A percentile compares a stretch with the other conserved stretches of the same genome.
These are phyloP conservation scores for Cladosporium velox DNA, from an alignment of 2,329 filamentous ascomycete genomes.

Conservation along the genomic window DNA sequence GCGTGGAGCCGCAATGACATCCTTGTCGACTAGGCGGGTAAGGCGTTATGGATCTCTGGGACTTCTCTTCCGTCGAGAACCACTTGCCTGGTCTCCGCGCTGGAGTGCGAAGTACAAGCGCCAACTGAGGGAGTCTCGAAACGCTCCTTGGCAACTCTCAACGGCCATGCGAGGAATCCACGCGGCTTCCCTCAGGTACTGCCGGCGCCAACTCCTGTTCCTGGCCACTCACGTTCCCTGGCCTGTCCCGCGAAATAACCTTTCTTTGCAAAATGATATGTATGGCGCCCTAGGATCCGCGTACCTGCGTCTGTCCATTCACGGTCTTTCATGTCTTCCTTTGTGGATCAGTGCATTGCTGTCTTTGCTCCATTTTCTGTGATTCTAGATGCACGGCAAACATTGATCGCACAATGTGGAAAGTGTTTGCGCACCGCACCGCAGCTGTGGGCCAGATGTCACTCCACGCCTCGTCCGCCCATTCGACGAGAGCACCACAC, in stretches of 20 bases:
- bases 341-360: conserved; percentile 11
- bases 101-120: conserved; percentile 5
- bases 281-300: conserved; percentile 14
- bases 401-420: conserved; percentile 16
- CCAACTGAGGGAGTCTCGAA: conserved; percentile 6
- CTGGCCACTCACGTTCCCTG: conserved; percentile 10
- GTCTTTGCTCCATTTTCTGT: conserved; percentile 12
- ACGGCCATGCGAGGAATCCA: conserved; percentile 16
- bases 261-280: conserved; percentile 4
- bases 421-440: conserved; percentile 12
- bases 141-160: conserved; percentile 15
- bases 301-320: conserved; percentile 21
- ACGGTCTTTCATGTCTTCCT: conserved; percentile 3
- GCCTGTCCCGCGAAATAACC: conserved; percentile 10
- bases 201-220: conserved; percentile 8
- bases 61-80: conserved; percentile 1
- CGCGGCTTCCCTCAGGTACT: conserved; percentile 20
- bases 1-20: conserved; percentile 15
- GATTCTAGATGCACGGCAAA: conserved; percentile 13
- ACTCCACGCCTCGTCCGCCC: conserved; percentile 11
- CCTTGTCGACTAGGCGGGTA: conserved; percentile 2
- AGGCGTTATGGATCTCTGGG: conserved; percentile 8
- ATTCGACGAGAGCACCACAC: conserved; percentile 14
- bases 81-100: conserved; percentile 9
- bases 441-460: conserved; percentile 9